phyloP scores from a whole-genome alignment of 352 stramenopile species.

The Plasmopara muralis region DNA sequence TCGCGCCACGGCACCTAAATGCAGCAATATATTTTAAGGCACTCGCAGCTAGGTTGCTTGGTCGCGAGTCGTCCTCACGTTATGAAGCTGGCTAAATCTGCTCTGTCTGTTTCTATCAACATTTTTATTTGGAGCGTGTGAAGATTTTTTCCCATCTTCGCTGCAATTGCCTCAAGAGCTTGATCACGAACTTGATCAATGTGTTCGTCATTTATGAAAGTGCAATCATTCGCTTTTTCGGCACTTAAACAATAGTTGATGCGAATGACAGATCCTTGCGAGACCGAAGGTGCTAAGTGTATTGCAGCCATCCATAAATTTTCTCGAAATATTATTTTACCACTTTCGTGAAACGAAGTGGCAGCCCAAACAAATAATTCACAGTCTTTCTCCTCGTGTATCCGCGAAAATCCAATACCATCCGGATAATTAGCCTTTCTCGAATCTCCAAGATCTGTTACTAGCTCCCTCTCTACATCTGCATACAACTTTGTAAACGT shows the following conservation, averaged over 20 bases:
- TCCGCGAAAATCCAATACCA: conserved; percentile 14
- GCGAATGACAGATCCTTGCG: conserved; percentile 18
- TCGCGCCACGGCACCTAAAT: no score
- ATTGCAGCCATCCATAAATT: conserved; percentile 22
- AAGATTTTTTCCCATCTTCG: conserved; percentile 22
- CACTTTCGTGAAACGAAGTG: conserved; percentile 24
- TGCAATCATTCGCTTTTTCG: conserved; percentile 17
- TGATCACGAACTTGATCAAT: conserved; percentile 28
- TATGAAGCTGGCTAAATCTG: conserved; percentile 21
- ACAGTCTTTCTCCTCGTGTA: conserved; percentile 19
- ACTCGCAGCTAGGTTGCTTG: neutral
- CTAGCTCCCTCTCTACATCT: conserved; percentile 20
- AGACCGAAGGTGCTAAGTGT: conserved; percentile 6
- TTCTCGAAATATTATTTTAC: conserved; percentile 24
- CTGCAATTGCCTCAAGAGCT: conserved; percentile 17
- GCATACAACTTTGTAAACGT: neutral
- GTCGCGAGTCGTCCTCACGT: conserved; percentile 2
- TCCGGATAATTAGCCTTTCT: conserved; percentile 19
- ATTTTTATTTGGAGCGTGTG: conserved; percentile 24
- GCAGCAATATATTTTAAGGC: neutral
- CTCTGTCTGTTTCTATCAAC: conserved; percentile 15
- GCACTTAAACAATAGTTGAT: conserved; percentile 19
- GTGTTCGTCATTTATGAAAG: conserved; percentile 23
- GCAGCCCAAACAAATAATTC: conserved; percentile 24
- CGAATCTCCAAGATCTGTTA: conserved; percentile 16